Evolutionary conservation across 2,329 filamentous ascomycete species (phyloP).

Genomic region (Nothomitra cinnamomea): DNA sequence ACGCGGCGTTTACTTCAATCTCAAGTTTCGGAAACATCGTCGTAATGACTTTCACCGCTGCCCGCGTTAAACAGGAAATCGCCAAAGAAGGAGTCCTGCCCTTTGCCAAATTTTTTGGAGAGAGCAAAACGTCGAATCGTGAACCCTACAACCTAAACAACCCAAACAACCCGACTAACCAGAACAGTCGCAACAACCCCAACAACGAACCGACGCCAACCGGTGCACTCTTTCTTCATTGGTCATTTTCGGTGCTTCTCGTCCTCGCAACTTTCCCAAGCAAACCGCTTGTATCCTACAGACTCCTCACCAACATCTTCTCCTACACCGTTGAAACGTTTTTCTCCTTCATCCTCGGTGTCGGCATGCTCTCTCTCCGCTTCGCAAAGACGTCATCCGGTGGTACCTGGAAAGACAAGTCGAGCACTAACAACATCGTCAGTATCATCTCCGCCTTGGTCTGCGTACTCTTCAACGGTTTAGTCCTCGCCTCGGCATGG

Average conservation of each 20-base stretch:
- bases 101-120: slow-evolving; percentile 19
- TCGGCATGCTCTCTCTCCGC: slow-evolving; percentile 11
- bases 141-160: neutral
- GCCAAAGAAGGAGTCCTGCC: slow-evolving; percentile 31
- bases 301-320: slow-evolving; percentile 7
- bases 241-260: slow-evolving; percentile 11
- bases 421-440: slow-evolving; percentile 7
- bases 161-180: neutral
- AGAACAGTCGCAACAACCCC: neutral
- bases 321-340: slow-evolving; percentile 10
- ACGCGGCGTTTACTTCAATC: slow-evolving; percentile 27
- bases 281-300: slow-evolving; percentile 4
- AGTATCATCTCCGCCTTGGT: slow-evolving; percentile 7
- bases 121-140: slow-evolving; percentile 6
- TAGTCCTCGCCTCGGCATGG: neutral
- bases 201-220: slow-evolving; percentile 8
- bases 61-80: slow-evolving; percentile 30
- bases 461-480: neutral
- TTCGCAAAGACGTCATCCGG: slow-evolving; percentile 3
- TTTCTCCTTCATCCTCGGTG: slow-evolving; percentile 9
- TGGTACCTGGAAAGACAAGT: slow-evolving; percentile 8
- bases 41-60: slow-evolving; percentile 31
- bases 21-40: slow-evolving; percentile 32
- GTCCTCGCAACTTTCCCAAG: slow-evolving; percentile 9
- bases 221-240: slow-evolving; percentile 13